Conservation (phyloP, 2,329 filamentous ascomycete species). For the Paecilomyces sp. region DNA sequence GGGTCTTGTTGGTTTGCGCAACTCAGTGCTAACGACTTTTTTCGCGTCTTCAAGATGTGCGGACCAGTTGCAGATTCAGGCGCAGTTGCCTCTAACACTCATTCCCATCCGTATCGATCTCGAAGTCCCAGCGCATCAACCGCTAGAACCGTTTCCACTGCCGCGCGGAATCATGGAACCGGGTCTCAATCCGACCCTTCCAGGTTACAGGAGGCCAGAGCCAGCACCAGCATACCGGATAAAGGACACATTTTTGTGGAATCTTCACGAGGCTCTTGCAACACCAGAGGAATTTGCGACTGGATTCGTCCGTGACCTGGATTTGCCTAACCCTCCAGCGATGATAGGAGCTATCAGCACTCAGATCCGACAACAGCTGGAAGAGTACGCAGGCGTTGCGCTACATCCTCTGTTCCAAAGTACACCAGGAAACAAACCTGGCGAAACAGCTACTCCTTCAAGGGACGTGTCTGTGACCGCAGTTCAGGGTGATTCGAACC, state of each 20-base stretch:
- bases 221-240: conserved; percentile 76
- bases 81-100: conserved; percentile 76
- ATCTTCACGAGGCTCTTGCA: conserved; percentile 85
- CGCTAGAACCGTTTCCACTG: conserved; percentile 40
- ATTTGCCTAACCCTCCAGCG: conserved; percentile 67
- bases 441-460: conserved; percentile 31
- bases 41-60: conserved; percentile 35
- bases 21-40: background rate
- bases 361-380: conserved; percentile 89
- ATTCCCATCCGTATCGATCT: conserved; percentile 96
- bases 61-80: conserved; percentile 56
- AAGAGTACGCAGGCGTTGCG: conserved; percentile 92
- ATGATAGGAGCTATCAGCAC: conserved; percentile 78
- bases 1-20: background rate
- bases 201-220: conserved; percentile 74
- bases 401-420: conserved; percentile 83
- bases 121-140: conserved; percentile 67
- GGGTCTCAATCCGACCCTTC: conserved; percentile 56
- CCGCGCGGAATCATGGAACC: conserved; percentile 35
- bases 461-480: conserved; percentile 49
- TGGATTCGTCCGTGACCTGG: conserved; percentile 82
- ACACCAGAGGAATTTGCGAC: conserved; percentile 96
- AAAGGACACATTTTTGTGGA: conserved; percentile 96
- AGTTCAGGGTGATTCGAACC: conserved; percentile 49
- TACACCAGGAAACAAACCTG: conserved; percentile 20